A percentile compares a stretch with the other conserved stretches of the same genome.
These are phyloP conservation scores for Pseudocercospora macadamiae DNA, from an alignment of 2,329 filamentous ascomycete genomes.

Conservation along the genomic window DNA sequence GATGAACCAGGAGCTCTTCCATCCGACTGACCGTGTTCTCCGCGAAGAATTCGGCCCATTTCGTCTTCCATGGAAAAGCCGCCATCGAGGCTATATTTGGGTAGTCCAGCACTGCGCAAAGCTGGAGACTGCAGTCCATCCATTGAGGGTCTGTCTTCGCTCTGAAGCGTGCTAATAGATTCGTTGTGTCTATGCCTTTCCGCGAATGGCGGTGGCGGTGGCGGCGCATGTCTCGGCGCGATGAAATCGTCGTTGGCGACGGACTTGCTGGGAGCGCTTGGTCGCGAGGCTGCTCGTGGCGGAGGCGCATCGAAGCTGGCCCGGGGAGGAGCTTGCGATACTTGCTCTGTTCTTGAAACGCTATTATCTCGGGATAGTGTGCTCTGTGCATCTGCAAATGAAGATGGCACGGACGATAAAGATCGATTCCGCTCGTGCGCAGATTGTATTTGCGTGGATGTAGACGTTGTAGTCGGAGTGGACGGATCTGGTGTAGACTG, in stretches of 20 bases:
- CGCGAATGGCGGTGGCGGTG: constrained; percentile 38
- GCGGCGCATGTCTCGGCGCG: constrained; percentile 50
- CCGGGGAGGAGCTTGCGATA: constrained; percentile 23
- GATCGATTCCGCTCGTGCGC: constrained; percentile 46
- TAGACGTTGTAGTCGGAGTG: constrained; percentile 46
- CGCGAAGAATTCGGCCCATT: constrained; percentile 83
- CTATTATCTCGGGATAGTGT: constrained; percentile 33
- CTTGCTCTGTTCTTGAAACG: constrained; percentile 24
- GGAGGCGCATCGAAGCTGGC: constrained; percentile 50
- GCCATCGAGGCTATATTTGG: constrained; percentile 69
- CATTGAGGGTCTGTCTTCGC: constrained; percentile 32
- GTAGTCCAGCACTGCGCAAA: constrained; percentile 40
- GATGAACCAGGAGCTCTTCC: constrained; percentile 35
- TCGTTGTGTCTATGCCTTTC: constrained; percentile 41
- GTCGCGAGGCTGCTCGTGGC: constrained; percentile 51
- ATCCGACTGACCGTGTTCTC: constrained; percentile 54
- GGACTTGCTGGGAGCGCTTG: constrained; percentile 47
- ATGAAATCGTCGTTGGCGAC: constrained; percentile 46
- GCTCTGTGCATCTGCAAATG: constrained; percentile 41
- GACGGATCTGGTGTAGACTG: constrained; percentile 38
- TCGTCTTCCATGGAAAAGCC: constrained; percentile 96
- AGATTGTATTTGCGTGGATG: constrained; percentile 16
- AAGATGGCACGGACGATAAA: constrained; percentile 39
- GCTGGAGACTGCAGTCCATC: constrained; percentile 36
- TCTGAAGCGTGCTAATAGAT: constrained; percentile 50